These are phyloP conservation scores for Panicum virgatum DNA, from an alignment of 202 grass and related monocot genomes.

Conservation along the genomic window DNA sequence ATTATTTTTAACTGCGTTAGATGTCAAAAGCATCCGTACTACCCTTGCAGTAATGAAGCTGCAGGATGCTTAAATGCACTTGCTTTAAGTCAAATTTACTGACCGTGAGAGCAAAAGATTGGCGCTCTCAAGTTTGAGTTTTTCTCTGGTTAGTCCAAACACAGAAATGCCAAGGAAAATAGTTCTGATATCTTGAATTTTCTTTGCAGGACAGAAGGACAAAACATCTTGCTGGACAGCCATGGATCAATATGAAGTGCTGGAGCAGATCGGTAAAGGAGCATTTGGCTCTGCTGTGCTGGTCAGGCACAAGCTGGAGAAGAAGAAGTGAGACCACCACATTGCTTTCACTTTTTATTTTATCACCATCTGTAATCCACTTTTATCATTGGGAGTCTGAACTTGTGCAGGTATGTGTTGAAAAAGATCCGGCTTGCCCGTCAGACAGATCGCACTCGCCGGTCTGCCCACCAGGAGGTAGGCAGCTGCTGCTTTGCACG, in stretches of 20 bases:
- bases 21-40: neutral
- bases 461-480: no score
- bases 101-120: neutral
- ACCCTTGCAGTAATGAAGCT: neutral
- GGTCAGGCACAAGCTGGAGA: conserved; percentile 86
- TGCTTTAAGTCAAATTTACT: neutral
- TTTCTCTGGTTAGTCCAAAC: neutral
- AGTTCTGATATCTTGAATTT: neutral
- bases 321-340: conserved; percentile 66
- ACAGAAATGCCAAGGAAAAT: neutral
- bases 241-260: conserved; percentile 82
- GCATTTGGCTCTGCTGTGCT: conserved; percentile 79
- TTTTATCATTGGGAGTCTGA: no score
- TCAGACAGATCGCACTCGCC: no score
- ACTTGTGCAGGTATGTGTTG: no score
- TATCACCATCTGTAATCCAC: neutral
- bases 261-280: conserved; percentile 90
- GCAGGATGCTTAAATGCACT: neutral
- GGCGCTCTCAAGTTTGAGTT: neutral
- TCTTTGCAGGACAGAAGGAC: neutral
- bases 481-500: no score
- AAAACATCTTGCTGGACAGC: neutral
- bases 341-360: neutral
- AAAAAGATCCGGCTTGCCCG: no score
- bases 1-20: no score